These are phyloP conservation scores for Plasmodium coatneyi DNA, from an alignment of 169 alveolate genomes.

Conservation along the genomic window DNA sequence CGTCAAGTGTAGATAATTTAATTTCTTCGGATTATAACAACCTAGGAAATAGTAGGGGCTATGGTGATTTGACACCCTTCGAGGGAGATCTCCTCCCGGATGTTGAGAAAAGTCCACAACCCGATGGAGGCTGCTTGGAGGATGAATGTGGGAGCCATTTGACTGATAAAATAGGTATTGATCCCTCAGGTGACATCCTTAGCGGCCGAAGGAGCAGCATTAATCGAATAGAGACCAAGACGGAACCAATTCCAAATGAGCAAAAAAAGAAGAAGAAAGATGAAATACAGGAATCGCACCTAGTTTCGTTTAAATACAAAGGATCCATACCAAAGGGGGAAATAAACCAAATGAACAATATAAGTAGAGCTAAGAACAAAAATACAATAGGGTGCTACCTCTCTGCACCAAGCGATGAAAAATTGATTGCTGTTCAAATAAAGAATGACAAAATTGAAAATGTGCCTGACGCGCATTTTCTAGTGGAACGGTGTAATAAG, in stretches of 20 bases:
- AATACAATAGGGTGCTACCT: conserved; percentile 39
- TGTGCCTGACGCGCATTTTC: conserved; percentile 13
- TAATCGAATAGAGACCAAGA: not conserved
- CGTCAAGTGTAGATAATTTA: conserved; percentile 19
- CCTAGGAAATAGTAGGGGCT: not conserved
- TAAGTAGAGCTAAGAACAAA: not conserved
- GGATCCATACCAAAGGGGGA: conserved; percentile 51
- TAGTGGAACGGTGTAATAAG: conserved; percentile 43
- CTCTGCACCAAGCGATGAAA: not conserved
- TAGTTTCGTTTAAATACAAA: conserved; percentile 54
- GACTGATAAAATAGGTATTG: not conserved
- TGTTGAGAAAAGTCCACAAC: not conserved
- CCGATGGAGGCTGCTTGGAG: not conserved
- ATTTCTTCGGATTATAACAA: conserved; percentile 6
- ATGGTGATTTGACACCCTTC: not conserved
- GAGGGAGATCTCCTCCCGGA: not conserved
- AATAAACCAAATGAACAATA: not conserved
- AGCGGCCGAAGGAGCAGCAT: not conserved
- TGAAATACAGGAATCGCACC: not conserved
- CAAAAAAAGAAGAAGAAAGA: not conserved
- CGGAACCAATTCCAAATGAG: not conserved
- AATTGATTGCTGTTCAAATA: conserved; percentile 19
- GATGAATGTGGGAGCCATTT: not conserved
- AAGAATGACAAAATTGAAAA: conserved; percentile 28
- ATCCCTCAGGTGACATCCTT: not conserved